A percentile compares a stretch with the other conserved stretches of the same genome.
Evolutionary conservation across 2,329 filamentous ascomycete species (phyloP).

Genomic region (Sporothrix sp.): DNA sequence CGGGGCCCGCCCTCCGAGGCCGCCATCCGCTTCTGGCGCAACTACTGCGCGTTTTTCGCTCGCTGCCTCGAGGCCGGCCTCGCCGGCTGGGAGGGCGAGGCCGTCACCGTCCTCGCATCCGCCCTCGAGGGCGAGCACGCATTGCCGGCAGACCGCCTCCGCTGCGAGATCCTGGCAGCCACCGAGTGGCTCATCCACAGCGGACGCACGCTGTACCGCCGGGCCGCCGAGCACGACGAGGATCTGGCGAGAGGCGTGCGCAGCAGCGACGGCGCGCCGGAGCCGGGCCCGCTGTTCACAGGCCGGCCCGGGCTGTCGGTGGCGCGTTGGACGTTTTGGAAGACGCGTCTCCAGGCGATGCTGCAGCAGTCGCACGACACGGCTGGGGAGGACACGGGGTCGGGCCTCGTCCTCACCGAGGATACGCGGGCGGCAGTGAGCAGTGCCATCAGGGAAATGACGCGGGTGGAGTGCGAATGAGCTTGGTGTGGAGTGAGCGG

Average conservation of each 20-base stretch:
- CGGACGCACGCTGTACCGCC: neutral
- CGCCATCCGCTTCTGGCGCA: neutral
- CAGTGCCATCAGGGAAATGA: no score
- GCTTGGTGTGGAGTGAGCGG: no score
- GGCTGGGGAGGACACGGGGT: no score
- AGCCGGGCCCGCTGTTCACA: neutral
- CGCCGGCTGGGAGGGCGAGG: neutral
- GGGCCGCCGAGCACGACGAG: neutral
- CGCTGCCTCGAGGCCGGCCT: neutral
- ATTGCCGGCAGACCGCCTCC: neutral
- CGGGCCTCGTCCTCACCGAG: no score
- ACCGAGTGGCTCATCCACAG: neutral
- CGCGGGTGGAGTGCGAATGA: no score
- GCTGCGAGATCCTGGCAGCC: neutral
- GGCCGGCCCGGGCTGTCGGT: neutral
- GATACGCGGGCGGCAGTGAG: no score
- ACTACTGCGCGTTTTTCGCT: neutral
- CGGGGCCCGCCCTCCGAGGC: no score
- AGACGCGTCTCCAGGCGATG: neutral
- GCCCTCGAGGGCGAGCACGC: neutral
- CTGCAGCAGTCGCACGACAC: no score
- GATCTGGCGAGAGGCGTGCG: neutral
- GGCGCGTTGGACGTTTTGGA: neutral
- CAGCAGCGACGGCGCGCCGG: neutral
- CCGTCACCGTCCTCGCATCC: neutral